Conservation (phyloP, 1,139 yeast genomes). For the Hansenula anomala region DNA sequence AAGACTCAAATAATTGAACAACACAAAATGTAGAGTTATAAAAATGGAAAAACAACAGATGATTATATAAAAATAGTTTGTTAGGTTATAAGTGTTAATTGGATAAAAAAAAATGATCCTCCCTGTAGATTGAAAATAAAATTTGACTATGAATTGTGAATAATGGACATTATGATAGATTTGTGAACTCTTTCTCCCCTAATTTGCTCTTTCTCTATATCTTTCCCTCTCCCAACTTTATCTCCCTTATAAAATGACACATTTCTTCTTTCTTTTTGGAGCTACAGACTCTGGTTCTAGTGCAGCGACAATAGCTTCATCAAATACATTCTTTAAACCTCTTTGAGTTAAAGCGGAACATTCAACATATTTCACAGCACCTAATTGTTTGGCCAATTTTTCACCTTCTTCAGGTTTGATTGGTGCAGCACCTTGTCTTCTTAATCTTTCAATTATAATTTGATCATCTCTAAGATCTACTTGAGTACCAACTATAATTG, state of each 20-base stretch:
- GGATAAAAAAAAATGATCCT: background rate
- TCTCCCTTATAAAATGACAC: conserved; percentile 75
- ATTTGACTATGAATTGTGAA: background rate
- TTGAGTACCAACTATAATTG: conserved; percentile 94
- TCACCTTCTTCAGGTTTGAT: conserved; percentile 87
- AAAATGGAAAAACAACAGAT: no score
- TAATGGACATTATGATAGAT: background rate
- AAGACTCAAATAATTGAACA: background rate
- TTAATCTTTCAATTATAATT: conserved; percentile 80
- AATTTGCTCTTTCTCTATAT: no score
- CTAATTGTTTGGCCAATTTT: conserved; percentile 84
- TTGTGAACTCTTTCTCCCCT: no score
- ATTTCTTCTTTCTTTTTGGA: conserved; percentile 57
- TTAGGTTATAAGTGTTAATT: no score
- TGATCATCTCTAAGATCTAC: conserved; percentile 93
- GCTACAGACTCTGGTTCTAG: conserved; percentile 86
- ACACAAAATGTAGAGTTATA: background rate
- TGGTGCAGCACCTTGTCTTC: conserved; percentile 86
- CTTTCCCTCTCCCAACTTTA: conserved; percentile 2
- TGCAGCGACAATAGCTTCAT: conserved; percentile 96
- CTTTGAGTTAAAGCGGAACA: conserved; percentile 97
- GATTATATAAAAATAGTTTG: no score
- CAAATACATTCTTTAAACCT: conserved; percentile 93
- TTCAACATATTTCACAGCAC: conserved; percentile 94
- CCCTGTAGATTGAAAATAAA: no score